Evolutionary conservation across 371 early-diverging fungal species (phyloP), one percentile per base, ranked within the genome.

Genomic region (Sporodiniella umbellata): DNA sequence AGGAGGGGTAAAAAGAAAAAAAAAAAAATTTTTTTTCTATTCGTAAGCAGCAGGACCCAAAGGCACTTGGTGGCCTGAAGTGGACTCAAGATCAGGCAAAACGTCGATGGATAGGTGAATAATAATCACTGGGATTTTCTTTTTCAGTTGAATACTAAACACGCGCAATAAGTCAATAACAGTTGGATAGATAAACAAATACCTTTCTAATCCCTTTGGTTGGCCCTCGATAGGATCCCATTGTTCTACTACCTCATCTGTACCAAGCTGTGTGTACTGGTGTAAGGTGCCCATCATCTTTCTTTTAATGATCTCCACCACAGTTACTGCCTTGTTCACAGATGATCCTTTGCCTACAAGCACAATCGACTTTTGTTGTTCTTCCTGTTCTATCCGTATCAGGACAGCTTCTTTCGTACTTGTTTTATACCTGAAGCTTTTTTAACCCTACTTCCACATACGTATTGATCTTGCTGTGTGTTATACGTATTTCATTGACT

Each of bases 251-350:
- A 74, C 67, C 8, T 70, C 67, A 7, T 72, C 62, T 39, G 70
- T 79, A 8, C 83, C 83, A 6, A 83, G 59, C 28, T 83, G 80
- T 24, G 80, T 83, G 39, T 80, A 83, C 38, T 83, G 83, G 52
- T 83, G 81, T 19, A 83, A 42, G 1, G 74, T 56, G 0, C 83
- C 83, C 44, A 75, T 71, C 68, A 79, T 64, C 10, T 70, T 57
- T 40, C 87, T 68, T 42, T 85, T 87, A 17, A 81, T 68, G 43
- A 87, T 83, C 48, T 87, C 87, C 8, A 76, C 80, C 3, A 87
- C 80, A 0, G 85, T 78, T 0, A 87, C 83, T 18, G 85, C 76
- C 31, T 84, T 84, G 51, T 80, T 79, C 42, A 87, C 70, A 21
- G 68, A 57, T 25, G 62, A 64, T 1, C 85, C 85, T 47, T 80